Base-by-base conservation (phyloP, 176 grass and related monocot species). In the Hordeum marinum region DNA sequence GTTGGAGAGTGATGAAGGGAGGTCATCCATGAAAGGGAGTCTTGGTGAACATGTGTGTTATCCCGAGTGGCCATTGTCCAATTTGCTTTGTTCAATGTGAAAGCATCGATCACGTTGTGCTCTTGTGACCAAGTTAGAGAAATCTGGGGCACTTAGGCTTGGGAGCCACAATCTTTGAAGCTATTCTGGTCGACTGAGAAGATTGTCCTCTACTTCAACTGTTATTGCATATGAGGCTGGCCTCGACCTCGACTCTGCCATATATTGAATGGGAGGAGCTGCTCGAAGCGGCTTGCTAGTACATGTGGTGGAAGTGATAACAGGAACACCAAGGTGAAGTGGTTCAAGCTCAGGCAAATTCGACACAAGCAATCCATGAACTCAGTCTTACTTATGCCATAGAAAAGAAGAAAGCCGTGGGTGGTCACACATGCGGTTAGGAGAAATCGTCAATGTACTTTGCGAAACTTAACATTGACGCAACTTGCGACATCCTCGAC, bases 231-330 rank as follows among this genome's bases (percentile, higher is more conserved):
- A n/a, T n/a, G 2, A 58, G 8, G 54, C 0, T n/a, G 20, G 54
- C 54, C 18, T 58, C 8, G 1, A 3, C 2, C 20, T 58, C 2
- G 7, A 58, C 8, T 21, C 20, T 7, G 0, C 0, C 54, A 0
- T 0, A 3, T 0, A 58, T 3, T 58, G 54, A n/a, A 7, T 58
- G 57, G 57, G 57, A 60, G 57, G 57, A 60, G 57, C 3, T 60
- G 18, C 57, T 60, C 8, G n/a, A 21, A 60, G 21, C 3, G 8
- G 1, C 57, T 60, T 60, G 2, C 21, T n/a, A 18, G 57, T 60
- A 24, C 9, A 18, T 9, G 21, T 60, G 7, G 0, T 24, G 57
- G 57, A 9, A 60, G 57, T 6, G 21, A 58, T 2, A 2, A 17
- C 1, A 23, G 8, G 55, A 17, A 23, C 7, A n/a, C 55, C 1